Base-by-base conservation (phyloP, 2,329 filamentous ascomycete species). In the Aulographum hederae region DNA sequence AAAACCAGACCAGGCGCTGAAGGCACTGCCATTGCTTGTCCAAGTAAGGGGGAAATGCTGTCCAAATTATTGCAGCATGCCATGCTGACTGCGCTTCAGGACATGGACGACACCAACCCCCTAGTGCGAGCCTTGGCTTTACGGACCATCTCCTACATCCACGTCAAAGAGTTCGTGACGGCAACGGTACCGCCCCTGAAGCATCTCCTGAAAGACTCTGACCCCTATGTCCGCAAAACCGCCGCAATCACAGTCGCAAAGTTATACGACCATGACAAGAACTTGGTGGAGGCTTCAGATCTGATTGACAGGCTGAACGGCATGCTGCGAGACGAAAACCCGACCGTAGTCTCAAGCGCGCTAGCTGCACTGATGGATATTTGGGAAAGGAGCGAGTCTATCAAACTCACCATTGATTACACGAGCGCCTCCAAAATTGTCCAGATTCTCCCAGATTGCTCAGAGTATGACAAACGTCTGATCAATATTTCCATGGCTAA, bases 331-430 rank as follows among this genome's bases (percentile, higher is more conserved):
- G 89, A 98, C 44, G 86, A 95, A 51, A 98, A 98, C 47, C 86
- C 89, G 1, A 98, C 89, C 0, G 89, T 98, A 3, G 86, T 98
- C 15, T 86, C 89, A 8, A 94, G 85, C 50, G 85, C 91, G 5
- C 57, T 98, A 39, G 86, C 89, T 17, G 68, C 79, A 21, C 54
- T 98, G 46, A 89, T 93, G 71, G 89, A 98, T 53, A 95, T 98
- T 31, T 98, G 89, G 89, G 89, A 95, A 52, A 69, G 86, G 36
- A 95, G 85, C 50, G 86, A 95, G 53, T 82, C 79, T 36, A 98
- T 98, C 54, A 94, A 93, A 52, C 72, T 98, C 39, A 95, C 89
- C 3, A 94, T 98, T 44, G 89, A 98, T 57, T 95, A 98, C 51
- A 73, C 73, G 39, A 98, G 92, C 56, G 89, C 89, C 17, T 95